These are phyloP conservation scores for Aciculoconidium aculeatum DNA, from an alignment of 805 yeast genomes.

Conservation along the genomic window DNA sequence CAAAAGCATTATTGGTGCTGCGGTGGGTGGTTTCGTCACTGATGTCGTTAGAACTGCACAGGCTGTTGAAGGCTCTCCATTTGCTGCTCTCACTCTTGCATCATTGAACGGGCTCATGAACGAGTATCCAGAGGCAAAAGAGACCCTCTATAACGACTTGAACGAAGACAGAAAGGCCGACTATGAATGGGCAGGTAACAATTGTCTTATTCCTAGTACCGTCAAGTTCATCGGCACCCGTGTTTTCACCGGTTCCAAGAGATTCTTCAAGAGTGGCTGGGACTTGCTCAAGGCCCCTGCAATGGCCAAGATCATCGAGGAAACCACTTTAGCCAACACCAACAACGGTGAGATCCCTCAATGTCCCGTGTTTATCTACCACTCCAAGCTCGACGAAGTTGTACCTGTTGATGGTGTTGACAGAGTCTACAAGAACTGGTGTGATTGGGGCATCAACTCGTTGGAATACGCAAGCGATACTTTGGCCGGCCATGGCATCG, in stretches of 20 bases:
- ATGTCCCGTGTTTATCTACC: conserved; percentile 7
- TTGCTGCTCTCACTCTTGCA: conserved; percentile 24
- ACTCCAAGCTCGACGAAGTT: conserved; percentile 6
- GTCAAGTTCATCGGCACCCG: conserved; percentile 1
- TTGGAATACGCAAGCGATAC: conserved; percentile 9
- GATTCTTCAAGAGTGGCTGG: conserved; percentile 12
- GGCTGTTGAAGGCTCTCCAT: conserved; percentile 17
- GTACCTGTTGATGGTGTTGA: conserved; percentile 6
- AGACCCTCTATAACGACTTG: conserved; percentile 4
- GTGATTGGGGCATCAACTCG: conserved; percentile 2
- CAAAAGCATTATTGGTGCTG: conserved; percentile 22
- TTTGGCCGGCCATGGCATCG: conserved; percentile 20
- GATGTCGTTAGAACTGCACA: conserved; percentile 23
- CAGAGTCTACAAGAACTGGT: conserved; percentile 7
- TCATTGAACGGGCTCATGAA: conserved; percentile 26
- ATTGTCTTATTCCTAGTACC: conserved; percentile 4
- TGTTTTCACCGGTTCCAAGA: conserved; percentile 12
- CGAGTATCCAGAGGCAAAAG: conserved; percentile 24
- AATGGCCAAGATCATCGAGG: conserved; percentile 5
- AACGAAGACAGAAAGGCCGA: conserved; percentile 1
- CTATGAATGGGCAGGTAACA: neutral
- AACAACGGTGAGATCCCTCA: conserved; percentile 3
- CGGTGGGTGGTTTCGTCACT: conserved; percentile 31
- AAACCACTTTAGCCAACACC: neutral
- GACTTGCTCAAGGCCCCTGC: conserved; percentile 11